Base-by-base conservation (phyloP, 352 stramenopile genomes). In the Pythium angustatum region DNA sequence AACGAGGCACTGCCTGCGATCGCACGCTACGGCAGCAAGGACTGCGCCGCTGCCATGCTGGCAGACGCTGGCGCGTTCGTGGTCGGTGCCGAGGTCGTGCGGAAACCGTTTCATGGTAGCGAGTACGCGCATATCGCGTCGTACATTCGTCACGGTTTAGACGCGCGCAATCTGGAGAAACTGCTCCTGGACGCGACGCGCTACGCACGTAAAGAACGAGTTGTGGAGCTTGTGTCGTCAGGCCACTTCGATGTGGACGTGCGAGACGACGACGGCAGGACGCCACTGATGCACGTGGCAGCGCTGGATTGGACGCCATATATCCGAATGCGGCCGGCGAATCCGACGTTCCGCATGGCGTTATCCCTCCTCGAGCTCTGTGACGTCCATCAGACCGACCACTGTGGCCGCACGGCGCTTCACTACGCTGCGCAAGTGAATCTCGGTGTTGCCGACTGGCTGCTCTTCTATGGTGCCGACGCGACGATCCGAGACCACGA, bases 231-330 rank as follows among this genome's bases (percentile, higher is more conserved):
- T 27, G 22, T 60, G 3, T 2, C 7, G 1, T 5, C 21, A 15
- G 38, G 53, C 22, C 51, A 31, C n/a, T 5, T 47, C 6, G 38
- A 60, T 19, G 53, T 60, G 4, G 53, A 60, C 21, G 38, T 27
- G 26, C 53, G 53, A 2, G 53, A 60, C 17, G 53, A 41, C 3
- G 19, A 51, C 27, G 53, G 53, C 6, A 19, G 38, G 4, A 60
- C 53, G 17, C 38, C 53, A 19, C 40, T 60, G 17, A 60, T 60
- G 53, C 34, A 17, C 10, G 33, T 59, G 7, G 15, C 34, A 19
- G 3, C 21, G 4, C 12, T 59, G 11, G 24, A 59, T 17, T 17
- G 24, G 19, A n/a, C 17, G 15, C 26, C 34, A 14, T 17, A 49
- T 36, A 3, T 59, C n/a, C 22, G 24, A 21, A 21, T 34, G 31